Conservation (phyloP, 345 rosid species). For the Streptanthus diversifolius region DNA sequence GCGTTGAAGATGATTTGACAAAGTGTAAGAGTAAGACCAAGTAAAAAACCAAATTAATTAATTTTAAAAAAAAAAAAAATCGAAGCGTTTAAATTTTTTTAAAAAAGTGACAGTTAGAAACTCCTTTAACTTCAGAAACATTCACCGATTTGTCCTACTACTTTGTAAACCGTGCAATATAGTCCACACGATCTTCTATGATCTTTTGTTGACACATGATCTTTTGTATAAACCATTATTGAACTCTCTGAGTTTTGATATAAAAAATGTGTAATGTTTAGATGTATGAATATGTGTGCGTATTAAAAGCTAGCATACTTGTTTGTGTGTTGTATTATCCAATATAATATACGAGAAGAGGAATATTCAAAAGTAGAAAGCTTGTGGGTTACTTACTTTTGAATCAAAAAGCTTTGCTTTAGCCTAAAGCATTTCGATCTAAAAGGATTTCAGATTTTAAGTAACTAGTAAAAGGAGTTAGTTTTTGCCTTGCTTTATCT, state of each 20-base stretch:
- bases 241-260: not conserved
- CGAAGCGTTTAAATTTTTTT: not conserved
- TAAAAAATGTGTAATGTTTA: not conserved
- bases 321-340: not conserved
- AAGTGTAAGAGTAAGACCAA: constrained; percentile 5
- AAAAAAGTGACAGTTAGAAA: constrained; percentile 10
- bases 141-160: not conserved
- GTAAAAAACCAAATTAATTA: not conserved
- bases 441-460: constrained; percentile 1
- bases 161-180: not conserved
- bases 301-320: not conserved
- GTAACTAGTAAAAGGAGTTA: not conserved
- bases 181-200: no score
- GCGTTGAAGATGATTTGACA: constrained; percentile 28
- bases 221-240: not conserved
- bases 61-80: not conserved
- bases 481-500: not conserved
- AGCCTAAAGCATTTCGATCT: constrained; percentile 30
- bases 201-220: constrained; percentile 5
- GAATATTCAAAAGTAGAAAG: constrained; percentile 20
- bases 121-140: constrained; percentile 2
- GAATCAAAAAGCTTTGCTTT: constrained; percentile 36
- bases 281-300: not conserved
- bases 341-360: not conserved
- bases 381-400: constrained; percentile 27